Base-by-base conservation (phyloP, 371 early-diverging fungal species). In the Scutellospora calospora region DNA sequence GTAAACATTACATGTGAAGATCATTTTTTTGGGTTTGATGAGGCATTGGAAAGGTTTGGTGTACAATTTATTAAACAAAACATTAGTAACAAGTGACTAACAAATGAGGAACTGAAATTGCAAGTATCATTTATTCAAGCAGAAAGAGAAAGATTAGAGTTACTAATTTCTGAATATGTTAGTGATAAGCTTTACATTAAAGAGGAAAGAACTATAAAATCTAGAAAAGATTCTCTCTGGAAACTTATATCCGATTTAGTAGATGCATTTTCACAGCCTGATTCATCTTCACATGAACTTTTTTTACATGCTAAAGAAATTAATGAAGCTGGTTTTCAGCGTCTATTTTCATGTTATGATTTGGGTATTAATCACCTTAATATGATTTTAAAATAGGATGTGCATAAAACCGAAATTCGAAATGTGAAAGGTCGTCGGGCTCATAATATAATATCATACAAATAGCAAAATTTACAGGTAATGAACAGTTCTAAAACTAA, bases 251-350 rank as follows among this genome's bases (percentile, higher is more conserved):
- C 16, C 8, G 54, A 74, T 5, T 54, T 74, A 74, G 18, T 55
- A 52, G 29, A 52, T 18, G 57, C 74, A 54, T 74, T 74, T 45
- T 27, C 14, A 54, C 31, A 29, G 25, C 18, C 74, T 54, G 27
- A 74, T 54, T 27, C 74, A 16, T 6, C 27, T 54, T 3, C 1
- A 27, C 55, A 74, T 74, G 57, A 55, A 52, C 29, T 74, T 20
- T 74, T 74, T 45, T 54, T n/a, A 74, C 49, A 51, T 74, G 33
- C 74, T n/a, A 74, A 74, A n/a, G 74, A 74, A 74, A 52, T 74
- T 14, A 74, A 74, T 55, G 57, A 74, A 11, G 29, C 16, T 27
- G 74, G 74, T 11, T 74, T 74, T 74, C 18, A 57, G 3, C 18
- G 16, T 2, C 6, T 74, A 33, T 74, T 74, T 55, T 16, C 55